Evolutionary conservation across 371 early-diverging fungal species (phyloP), one percentile per base, ranked within the genome.

Genomic region (Choanephora cucurbitarum): DNA sequence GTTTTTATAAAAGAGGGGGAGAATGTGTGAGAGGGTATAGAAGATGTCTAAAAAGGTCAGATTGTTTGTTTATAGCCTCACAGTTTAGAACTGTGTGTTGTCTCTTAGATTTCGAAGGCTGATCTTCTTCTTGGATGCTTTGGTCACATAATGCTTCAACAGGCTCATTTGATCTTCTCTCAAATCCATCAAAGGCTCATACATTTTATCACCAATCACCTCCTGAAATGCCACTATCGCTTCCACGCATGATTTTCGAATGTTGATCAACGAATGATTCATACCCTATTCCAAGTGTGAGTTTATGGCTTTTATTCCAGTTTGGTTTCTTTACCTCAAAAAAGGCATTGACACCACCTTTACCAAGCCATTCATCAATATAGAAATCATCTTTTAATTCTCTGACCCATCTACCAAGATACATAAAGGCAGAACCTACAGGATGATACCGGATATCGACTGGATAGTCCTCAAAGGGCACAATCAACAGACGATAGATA

Each of bases 171-270:
- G 80, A 55, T 80, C 80, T 24, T 67, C 69, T 40, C 80, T 55
- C 17, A 80, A 59, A 55, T 74, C 80, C 11, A 52, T 55, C 52
- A 80, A 56, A 32, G 63, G 72, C 6, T 49, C 39, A 58, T 70
- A 76, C 8, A 80, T 58, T n/a, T 67, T 64, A 53, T 71, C 80
- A 3, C 72, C 73, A 34, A 76, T 44, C 2, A 75, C 55, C 54
- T 75, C 70, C 46, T 80, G 73, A 46, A 80, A 76, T n/a, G 68
- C 65, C 3, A 80, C 77, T 23, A 80, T 70, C 3, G 80, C 69
- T 41, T 76, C 75, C 3, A 80, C 75, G 45, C 77, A 74, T 0
- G 77, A 66, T 60, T 80, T 80, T 34, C 80, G 66, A 49, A 77
- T 62, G 34, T 69, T 69, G 19, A 80, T 66, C 24, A 64, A 48